phyloP scores from a whole-genome alignment of 1,284 basidiomycete genomes.

The Trichosporon coremiiforme region DNA sequence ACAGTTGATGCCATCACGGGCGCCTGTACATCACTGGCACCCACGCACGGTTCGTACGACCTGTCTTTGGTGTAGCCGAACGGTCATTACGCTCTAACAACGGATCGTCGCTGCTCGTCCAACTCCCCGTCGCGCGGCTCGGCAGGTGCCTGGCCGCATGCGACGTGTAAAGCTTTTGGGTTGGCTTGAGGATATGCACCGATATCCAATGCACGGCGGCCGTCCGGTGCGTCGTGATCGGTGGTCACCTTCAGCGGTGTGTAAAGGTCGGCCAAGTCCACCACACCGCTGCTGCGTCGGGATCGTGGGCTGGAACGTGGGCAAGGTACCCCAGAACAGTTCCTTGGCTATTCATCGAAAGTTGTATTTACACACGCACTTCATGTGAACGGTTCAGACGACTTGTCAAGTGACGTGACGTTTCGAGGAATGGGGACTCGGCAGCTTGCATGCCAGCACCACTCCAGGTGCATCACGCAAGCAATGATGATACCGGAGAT shows the following conservation, averaged over 20 bases:
- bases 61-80: not conserved
- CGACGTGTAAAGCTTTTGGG: constrained; percentile 6
- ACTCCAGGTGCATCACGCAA: not conserved
- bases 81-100: not conserved
- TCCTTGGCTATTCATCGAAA: not conserved
- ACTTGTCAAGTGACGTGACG: constrained; percentile 8
- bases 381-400: not conserved
- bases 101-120: constrained; percentile 1
- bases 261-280: not conserved
- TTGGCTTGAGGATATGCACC: not conserved
- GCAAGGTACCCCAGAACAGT: not conserved
- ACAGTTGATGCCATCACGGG: not conserved
- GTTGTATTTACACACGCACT: not conserved
- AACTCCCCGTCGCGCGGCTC: not conserved
- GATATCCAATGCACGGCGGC: constrained; percentile 7
- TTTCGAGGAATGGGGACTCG: not conserved
- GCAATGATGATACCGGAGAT: constrained; percentile 12
- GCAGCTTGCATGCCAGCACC: not conserved
- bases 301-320: not conserved
- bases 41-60: not conserved
- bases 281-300: no score
- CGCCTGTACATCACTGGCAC: not conserved
- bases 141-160: not conserved
- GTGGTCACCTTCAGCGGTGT: not conserved
- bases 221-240: constrained; percentile 3